These are phyloP conservation scores for Sicyos baderoa DNA, from an alignment of 306 rosid species.

Conservation along the genomic window DNA sequence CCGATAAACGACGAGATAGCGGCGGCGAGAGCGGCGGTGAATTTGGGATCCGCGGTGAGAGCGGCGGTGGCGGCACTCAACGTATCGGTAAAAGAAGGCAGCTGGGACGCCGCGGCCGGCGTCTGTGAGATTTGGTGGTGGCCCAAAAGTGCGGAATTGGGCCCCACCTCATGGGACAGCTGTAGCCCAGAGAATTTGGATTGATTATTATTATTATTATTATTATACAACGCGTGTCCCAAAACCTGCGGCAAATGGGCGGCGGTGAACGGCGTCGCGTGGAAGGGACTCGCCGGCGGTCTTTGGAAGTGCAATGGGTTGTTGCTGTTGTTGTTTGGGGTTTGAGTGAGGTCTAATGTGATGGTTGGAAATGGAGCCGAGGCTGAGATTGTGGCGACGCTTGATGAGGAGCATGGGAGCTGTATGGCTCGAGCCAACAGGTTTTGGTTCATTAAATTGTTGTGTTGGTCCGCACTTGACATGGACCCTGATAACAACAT, in stretches of 20 bases:
- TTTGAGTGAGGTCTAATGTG: constrained; percentile 77
- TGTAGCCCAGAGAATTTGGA: constrained; percentile 91
- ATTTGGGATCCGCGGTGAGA: constrained; percentile 75
- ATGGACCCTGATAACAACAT: constrained; percentile 84
- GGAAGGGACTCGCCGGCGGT: constrained; percentile 16
- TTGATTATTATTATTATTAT: no score
- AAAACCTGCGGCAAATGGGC: no score
- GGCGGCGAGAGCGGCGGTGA: constrained; percentile 85
- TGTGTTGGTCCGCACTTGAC: constrained; percentile 67
- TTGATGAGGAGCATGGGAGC: constrained; percentile 58
- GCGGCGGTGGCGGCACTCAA: constrained; percentile 87
- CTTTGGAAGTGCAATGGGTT: constrained; percentile 52
- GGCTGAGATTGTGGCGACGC: constrained; percentile 85
- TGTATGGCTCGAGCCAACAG: constrained; percentile 71
- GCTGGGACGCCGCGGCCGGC: constrained; percentile 24
- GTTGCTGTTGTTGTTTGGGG: no score
- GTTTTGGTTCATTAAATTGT: constrained; percentile 57
- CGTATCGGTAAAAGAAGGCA: constrained; percentile 48
- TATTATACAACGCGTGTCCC: no score
- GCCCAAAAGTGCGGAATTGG: not conserved
- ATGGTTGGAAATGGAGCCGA: constrained; percentile 89
- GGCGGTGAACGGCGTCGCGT: no score
- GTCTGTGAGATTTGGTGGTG: constrained; percentile 38
- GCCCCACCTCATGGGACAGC: constrained; percentile 47
- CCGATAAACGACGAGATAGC: constrained; percentile 90